phyloP scores from a whole-genome alignment of 371 early-diverging fungal genomes.

The Lichtheimia corymbifera region DNA sequence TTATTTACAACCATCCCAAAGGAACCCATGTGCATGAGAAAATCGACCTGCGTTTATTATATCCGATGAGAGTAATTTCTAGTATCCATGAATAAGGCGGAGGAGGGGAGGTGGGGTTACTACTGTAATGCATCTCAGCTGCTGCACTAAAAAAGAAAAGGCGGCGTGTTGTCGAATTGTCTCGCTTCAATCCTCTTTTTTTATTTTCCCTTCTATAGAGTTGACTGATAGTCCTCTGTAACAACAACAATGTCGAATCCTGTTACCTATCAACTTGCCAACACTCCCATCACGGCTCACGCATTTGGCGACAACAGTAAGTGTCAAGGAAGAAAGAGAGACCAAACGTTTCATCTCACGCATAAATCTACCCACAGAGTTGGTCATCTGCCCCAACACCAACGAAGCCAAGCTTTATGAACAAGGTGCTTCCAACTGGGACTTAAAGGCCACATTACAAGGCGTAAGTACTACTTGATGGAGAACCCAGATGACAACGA shows the following conservation, averaged over 20 bases:
- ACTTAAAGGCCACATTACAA: conserved; percentile 66
- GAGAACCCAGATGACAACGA: background rate
- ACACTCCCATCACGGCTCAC: conserved; percentile 87
- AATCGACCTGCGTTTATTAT: too few relatives aligned
- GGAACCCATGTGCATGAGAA: too few relatives aligned
- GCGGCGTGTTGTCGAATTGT: too few relatives aligned
- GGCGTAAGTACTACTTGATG: conserved; percentile 53
- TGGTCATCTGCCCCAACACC: conserved; percentile 89
- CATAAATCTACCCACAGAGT: conserved; percentile 57
- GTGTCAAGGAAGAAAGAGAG: conserved; percentile 6
- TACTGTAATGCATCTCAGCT: too few relatives aligned
- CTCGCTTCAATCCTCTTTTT: background rate
- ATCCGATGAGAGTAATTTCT: too few relatives aligned
- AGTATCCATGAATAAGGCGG: too few relatives aligned
- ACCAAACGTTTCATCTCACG: background rate
- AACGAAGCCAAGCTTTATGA: conserved; percentile 89
- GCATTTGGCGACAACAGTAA: conserved; percentile 86
- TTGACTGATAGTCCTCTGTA: conserved; percentile 19
- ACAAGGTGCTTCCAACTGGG: conserved; percentile 63
- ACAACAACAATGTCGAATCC: conserved; percentile 49
- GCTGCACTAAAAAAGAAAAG: too few relatives aligned
- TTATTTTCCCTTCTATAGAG: background rate
- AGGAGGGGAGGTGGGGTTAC: too few relatives aligned
- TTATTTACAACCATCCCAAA: too few relatives aligned
- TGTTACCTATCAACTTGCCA: conserved; percentile 62